These are phyloP conservation scores for Suillus paluster DNA, from an alignment of 768 basidiomycete genomes.

Conservation along the genomic window DNA sequence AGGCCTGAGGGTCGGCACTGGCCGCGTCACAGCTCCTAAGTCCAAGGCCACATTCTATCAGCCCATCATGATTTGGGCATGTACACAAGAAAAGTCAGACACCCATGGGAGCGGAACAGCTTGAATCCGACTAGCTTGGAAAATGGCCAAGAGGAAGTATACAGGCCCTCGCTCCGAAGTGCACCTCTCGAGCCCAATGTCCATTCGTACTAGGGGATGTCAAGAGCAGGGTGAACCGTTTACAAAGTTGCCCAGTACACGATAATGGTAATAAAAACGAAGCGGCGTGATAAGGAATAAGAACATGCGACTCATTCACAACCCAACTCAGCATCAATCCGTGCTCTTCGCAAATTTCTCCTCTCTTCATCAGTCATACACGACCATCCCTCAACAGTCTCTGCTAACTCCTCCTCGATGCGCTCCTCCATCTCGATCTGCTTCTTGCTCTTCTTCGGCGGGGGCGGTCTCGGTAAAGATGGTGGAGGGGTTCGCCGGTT, in stretches of 20 bases:
- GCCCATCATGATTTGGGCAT: too few species aligned
- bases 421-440: constrained; percentile 74
- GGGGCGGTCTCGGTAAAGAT: constrained; percentile 69
- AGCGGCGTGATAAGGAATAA: not conserved
- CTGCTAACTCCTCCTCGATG: constrained; percentile 81
- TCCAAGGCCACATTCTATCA: too few species aligned
- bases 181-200: not conserved
- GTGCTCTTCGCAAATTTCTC: constrained; percentile 58
- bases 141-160: too few species aligned
- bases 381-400: constrained; percentile 70
- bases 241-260: not conserved
- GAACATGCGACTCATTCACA: constrained; percentile 43
- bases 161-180: too few species aligned
- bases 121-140: too few species aligned
- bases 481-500: constrained; percentile 77
- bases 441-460: constrained; percentile 81
- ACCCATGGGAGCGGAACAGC: too few species aligned
- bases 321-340: constrained; percentile 66
- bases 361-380: constrained; percentile 45
- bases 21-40: too few species aligned
- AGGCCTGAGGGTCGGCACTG: too few species aligned
- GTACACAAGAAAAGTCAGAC: too few species aligned
- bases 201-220: not conserved
- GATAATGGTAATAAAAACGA: not conserved
- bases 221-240: not conserved